Base-by-base conservation (phyloP, 441 rosid species). In the Isatis lusitanica region DNA sequence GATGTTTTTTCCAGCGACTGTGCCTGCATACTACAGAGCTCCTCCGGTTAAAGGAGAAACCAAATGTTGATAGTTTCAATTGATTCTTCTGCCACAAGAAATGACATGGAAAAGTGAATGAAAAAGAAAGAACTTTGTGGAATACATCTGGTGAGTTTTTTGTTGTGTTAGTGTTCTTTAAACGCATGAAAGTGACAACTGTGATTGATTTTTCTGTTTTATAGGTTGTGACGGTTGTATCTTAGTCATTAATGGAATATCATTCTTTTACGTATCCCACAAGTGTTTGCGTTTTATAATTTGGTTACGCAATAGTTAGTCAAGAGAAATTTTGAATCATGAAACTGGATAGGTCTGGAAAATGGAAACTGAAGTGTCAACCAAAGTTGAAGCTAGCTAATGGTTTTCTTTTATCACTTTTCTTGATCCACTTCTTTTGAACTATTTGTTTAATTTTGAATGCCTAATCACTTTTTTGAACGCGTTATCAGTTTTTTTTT, bases 1-100 rank as follows among this genome's bases (percentile, higher is more conserved):
- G 70, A 88, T 93, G 98, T 90, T 93, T 77, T 90, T 93, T 81
- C 97, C 96, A 13, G 96, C 79, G 44, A 91, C 94, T 1, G 89
- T 91, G 42, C 96, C 93, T 13, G 96, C 98, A 9, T 91, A 89
- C 75, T 93, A 93, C 82, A 83, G 92, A 80, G 83, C 85, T 63
- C 90, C 97, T 44, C 88, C 87, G 4, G 76, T 69, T 66, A 52
- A 75, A 39, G 76, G 69, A 63, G 62, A 67, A 63, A 55, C 79
- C 53, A 63, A 63, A 63, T 75, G 74, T 55, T 63, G 66, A 75
- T 75, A 75, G 70, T 63, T 69, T 12, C 50, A 4, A 0, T 26
- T 77, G 44, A 67, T 63, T 63, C 39, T 16, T 68, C 47, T 28
- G 50, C 40, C 63, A 69, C 51, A 42, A 66, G 55, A 48, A 55